Base-by-base conservation (phyloP, 371 early-diverging fungal genomes). In the Haplosporangium sp. region DNA sequence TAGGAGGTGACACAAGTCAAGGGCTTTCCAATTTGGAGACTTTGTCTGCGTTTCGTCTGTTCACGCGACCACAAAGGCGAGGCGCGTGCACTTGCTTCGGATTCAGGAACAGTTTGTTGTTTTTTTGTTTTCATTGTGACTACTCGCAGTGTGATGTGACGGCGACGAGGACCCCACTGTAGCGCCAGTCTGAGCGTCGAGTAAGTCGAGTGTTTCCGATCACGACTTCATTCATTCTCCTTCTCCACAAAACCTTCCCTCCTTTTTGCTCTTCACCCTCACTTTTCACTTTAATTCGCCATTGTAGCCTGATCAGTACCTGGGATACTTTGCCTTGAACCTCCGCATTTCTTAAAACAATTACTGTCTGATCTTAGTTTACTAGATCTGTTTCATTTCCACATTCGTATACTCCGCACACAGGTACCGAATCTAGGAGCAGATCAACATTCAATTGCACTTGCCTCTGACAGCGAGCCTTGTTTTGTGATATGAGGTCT, bases 161-260 rank as follows among this genome's bases (percentile, higher is more conserved):
- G 34, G 55, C 15, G 35, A 34, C 55, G 5, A 55, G 55, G 34
- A 34, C 35, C 34, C 35, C 20, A 15, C 35, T 15, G 35, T 55
- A 55, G 55, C 55, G 35, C 55, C 55, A 34, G 55, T 11, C 20
- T 20, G 11, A 9, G 55, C 9, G 55, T 27, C 27, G 50, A 45
- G 45, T 40, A 40, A 13, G 35, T 27, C 39, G 47, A 48, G 60
- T 40, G 61, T 52, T 70, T 70, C 71, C 71, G 71, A 70, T 70
- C 69, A 48, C 20, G 38, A 60, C 45, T 53, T 55, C 50, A 47
- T 42, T 61, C 61, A n/a, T 52, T 62, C 63, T 27, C 47, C 58
- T 15, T 55, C 67, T 35, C 50, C 63, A 45, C 67, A 58, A 10
- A 63, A 63, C 60, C 35, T 48, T 37, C 53, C 55, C 42, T 47